A percentile compares a stretch with the other conserved stretches of the same genome.
These are phyloP conservation scores for Lepidopterella palustris DNA, from an alignment of 495 filamentous ascomycete species.

Conservation along the genomic window DNA sequence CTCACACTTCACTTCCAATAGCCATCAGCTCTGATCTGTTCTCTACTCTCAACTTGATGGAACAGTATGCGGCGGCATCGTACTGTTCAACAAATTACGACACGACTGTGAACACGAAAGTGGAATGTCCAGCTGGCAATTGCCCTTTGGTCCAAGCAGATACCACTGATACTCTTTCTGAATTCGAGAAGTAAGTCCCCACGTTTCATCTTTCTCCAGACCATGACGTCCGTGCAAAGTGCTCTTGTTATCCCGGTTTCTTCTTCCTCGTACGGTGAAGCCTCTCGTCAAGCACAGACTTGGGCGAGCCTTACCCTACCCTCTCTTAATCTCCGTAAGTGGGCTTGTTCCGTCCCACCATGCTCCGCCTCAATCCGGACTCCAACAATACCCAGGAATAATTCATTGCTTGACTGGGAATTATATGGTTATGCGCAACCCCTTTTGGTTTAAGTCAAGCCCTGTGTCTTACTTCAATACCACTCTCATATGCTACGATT, in stretches of 20 bases:
- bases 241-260: no score
- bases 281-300: no score
- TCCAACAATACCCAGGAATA: background rate
- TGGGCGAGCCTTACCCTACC: no score
- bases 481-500: background rate
- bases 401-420: background rate
- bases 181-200: constrained; percentile 54
- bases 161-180: constrained; percentile 47
- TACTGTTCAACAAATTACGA: constrained; percentile 57
- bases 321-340: no score
- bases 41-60: constrained; percentile 19
- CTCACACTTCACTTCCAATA: background rate
- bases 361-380: background rate
- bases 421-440: background rate
- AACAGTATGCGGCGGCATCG: constrained; percentile 56
- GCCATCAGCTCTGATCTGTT: constrained; percentile 13
- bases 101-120: constrained; percentile 38
- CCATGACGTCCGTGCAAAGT: no score
- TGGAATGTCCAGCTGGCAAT: constrained; percentile 49
- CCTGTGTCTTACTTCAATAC: background rate
- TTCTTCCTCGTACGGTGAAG: no score
- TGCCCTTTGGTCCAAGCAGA: constrained; percentile 57
- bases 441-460: background rate
- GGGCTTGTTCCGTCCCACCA: no score
- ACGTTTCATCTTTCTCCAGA: background rate